A percentile compares a stretch with the other conserved stretches of the same genome.
phyloP scores from a whole-genome alignment of 2,329 filamentous ascomycete species.

The Parastagonospora avenae region DNA sequence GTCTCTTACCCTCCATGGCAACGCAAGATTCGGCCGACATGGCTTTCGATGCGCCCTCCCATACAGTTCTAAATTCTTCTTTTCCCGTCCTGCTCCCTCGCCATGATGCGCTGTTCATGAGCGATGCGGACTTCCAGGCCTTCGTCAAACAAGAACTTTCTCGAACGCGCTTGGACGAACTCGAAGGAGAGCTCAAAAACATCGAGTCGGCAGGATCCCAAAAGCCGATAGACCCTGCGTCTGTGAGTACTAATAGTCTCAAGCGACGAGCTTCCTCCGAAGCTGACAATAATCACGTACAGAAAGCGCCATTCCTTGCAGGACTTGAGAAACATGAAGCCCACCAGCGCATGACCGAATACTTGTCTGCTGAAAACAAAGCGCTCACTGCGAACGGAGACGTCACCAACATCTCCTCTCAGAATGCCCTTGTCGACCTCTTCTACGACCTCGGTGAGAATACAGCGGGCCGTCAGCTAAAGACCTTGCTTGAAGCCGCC shows the following conservation, averaged over 20 bases:
- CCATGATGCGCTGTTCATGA: conserved; percentile 20
- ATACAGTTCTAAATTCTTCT: conserved; percentile 25
- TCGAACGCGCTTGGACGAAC: neutral
- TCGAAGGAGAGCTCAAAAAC: conserved; percentile 5
- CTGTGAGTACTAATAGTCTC: conserved; percentile 8
- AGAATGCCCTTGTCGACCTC: conserved; percentile 57
- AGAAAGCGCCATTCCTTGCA: conserved; percentile 27
- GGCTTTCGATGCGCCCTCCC: conserved; percentile 7
- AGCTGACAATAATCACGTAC: conserved; percentile 10
- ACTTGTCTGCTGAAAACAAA: conserved; percentile 45
- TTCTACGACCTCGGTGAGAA: conserved; percentile 59
- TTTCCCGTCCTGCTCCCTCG: conserved; percentile 31
- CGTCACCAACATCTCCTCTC: conserved; percentile 55
- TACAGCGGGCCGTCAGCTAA: conserved; percentile 46
- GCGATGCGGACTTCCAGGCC: conserved; percentile 23
- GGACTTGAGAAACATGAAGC: conserved; percentile 23
- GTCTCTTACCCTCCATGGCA: no score
- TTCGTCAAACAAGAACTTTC: conserved; percentile 14
- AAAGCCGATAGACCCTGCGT: neutral
- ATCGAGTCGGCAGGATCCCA: conserved; percentile 1
- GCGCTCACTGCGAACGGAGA: conserved; percentile 61
- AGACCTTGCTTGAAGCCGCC: conserved; percentile 52
- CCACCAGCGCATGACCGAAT: conserved; percentile 11
- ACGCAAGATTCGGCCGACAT: neutral
- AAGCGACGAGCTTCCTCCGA: conserved; percentile 17